Conservation (phyloP, 225 moss, liverwort and hornwort species). For the Thuidium tamariscinum region DNA sequence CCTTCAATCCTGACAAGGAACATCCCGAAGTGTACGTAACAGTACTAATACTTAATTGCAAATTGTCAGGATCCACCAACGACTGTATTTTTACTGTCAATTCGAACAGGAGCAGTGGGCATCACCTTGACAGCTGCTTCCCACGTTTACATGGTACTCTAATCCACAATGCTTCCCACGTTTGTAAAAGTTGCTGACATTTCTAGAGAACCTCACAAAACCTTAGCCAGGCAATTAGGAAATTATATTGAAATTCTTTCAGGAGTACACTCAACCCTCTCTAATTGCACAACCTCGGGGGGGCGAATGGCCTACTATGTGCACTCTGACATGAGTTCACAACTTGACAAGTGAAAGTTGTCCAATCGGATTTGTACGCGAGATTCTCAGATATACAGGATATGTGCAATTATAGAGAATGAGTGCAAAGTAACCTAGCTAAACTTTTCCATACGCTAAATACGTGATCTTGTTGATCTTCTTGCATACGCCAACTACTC, state of each 20-base stretch:
- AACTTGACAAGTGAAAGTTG: neutral
- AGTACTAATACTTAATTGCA: neutral
- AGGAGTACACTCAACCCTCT: neutral
- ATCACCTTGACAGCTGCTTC: slow-evolving; percentile 98
- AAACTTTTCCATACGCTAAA: neutral
- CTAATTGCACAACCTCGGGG: neutral
- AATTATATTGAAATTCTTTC: neutral
- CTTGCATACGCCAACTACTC: slow-evolving; percentile 11
- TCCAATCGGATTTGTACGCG: neutral
- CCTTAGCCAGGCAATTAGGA: neutral
- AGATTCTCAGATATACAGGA: neutral
- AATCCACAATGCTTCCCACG: neutral
- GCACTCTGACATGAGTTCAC: neutral
- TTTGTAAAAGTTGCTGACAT: neutral
- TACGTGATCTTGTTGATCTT: slow-evolving; percentile 1
- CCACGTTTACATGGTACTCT: slow-evolving; percentile 89
- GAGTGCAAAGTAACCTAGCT: neutral
- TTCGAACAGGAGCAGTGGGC: slow-evolving; percentile 96
- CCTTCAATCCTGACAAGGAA: neutral
- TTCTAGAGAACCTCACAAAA: neutral
- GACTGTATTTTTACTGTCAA: slow-evolving; percentile 89
- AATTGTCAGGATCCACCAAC: slow-evolving; percentile 93
- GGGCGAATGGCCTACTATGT: neutral
- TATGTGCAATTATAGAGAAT: neutral
- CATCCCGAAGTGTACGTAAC: neutral